These are phyloP conservation scores for Flueggea neowawraea DNA, from an alignment of 441 rosid genomes.

Conservation along the genomic window DNA sequence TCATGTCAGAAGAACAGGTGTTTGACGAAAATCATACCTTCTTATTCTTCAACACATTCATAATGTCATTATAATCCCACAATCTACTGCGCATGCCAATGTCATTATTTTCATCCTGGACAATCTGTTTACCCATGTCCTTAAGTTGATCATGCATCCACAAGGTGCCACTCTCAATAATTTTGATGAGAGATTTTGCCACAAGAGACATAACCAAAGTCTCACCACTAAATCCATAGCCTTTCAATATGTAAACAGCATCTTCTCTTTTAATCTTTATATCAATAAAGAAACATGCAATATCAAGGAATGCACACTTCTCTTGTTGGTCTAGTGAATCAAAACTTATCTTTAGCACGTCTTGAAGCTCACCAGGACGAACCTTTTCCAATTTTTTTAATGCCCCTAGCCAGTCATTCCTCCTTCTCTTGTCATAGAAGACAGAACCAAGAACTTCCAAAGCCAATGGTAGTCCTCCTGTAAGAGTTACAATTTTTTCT, in stretches of 20 bases:
- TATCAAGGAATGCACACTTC: constrained; percentile 48
- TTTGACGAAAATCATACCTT: constrained; percentile 27
- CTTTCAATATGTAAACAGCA: constrained; percentile 35
- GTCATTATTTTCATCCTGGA: constrained; percentile 23
- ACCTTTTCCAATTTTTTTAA: constrained; percentile 31
- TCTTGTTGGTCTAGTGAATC: constrained; percentile 35
- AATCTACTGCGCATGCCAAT: constrained; percentile 49
- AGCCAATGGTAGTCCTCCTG: constrained; percentile 54
- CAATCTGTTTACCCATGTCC: constrained; percentile 71
- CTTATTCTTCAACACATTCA: constrained; percentile 28
- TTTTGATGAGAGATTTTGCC: constrained; percentile 50
- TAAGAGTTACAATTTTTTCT: constrained; percentile 30
- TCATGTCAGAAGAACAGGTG: too few species aligned
- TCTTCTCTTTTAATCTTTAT: constrained; percentile 41
- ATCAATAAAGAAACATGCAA: constrained; percentile 49
- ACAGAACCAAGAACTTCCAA: constrained; percentile 58
- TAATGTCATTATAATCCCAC: constrained; percentile 49
- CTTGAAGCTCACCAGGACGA: constrained; percentile 30
- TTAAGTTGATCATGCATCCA: constrained; percentile 73
- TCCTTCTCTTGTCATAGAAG: constrained; percentile 45
- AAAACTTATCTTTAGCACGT: constrained; percentile 39
- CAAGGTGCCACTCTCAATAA: constrained; percentile 20
- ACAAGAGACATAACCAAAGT: constrained; percentile 34
- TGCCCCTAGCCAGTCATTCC: constrained; percentile 36
- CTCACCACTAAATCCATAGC: constrained; percentile 45